Percentiles rank a stretch among this genome's conserved stretches.
Conservation (phyloP, 805 yeast species). For the Blastobotrys mokoenaii region DNA sequence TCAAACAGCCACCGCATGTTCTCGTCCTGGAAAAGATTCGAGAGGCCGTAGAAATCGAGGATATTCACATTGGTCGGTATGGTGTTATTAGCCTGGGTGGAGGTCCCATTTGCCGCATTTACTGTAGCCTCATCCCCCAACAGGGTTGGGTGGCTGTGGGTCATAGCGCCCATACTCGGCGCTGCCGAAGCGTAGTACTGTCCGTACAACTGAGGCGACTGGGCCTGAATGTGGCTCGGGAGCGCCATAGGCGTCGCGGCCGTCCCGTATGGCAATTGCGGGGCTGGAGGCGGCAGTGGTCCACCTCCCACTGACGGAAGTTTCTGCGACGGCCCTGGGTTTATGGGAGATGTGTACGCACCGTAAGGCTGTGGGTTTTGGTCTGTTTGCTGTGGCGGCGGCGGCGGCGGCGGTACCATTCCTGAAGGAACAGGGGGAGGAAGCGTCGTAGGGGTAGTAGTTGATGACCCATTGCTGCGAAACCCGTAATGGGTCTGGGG, state of each 20-base stretch:
- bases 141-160: neutral
- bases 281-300: no score
- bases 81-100: neutral
- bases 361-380: neutral
- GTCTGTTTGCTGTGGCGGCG: neutral
- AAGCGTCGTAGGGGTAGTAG: neutral
- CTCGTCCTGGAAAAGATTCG: conserved; percentile 14
- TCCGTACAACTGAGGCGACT: no score
- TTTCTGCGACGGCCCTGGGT: no score
- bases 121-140: neutral
- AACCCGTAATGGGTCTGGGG: neutral
- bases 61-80: neutral
- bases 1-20: conserved; percentile 24
- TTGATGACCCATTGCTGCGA: neutral
- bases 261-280: no score
- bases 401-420: neutral
- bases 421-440: neutral
- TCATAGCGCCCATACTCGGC: neutral
- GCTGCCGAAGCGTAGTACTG: neutral
- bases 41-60: neutral
- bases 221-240: no score
- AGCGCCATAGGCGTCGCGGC: no score
- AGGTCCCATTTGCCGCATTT: neutral
- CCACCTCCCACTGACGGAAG: no score
- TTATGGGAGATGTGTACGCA: no score